Evolutionary conservation across 129 eudicot genomes (phyloP).

Genomic region (Pseudognaphalium luteoalbum): DNA sequence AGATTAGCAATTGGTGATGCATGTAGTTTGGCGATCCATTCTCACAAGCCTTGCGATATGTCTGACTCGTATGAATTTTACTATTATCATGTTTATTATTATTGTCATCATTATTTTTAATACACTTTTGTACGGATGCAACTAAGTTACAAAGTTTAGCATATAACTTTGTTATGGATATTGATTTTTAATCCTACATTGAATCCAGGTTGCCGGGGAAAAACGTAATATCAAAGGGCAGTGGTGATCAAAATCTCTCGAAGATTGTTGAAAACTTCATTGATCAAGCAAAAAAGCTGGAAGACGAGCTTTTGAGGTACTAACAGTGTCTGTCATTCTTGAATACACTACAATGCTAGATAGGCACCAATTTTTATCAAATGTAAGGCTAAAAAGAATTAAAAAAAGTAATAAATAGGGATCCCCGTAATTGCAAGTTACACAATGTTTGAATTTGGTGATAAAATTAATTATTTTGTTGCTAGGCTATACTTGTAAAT

Average conservation of each 20-base stretch:
- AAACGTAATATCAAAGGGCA: slow-evolving; percentile 34
- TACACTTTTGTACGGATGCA: background rate
- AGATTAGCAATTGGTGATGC: slow-evolving; percentile 72
- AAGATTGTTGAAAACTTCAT: slow-evolving; percentile 46
- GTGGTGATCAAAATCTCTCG: slow-evolving; percentile 35
- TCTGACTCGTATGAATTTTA: slow-evolving; percentile 46
- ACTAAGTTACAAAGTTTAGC: slow-evolving; percentile 1
- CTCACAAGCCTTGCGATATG: slow-evolving; percentile 22
- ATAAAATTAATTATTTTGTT: background rate
- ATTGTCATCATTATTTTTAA: background rate
- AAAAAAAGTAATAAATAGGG: background rate
- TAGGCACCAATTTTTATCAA: background rate
- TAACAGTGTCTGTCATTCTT: background rate
- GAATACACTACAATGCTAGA: background rate
- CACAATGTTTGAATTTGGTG: background rate
- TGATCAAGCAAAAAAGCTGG: slow-evolving; percentile 47
- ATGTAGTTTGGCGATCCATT: slow-evolving; percentile 46
- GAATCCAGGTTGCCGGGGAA: slow-evolving; percentile 48
- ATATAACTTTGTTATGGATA: background rate
- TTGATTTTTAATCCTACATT: slow-evolving; percentile 12
- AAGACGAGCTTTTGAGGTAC: slow-evolving; percentile 57
- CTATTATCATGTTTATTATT: background rate
- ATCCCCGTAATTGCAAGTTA: background rate
- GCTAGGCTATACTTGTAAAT: background rate
- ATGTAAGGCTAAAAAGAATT: background rate